Percentiles rank a stretch among this genome's conserved stretches.
phyloP scores from a whole-genome alignment of 2,329 filamentous ascomycete species.

The Ilyonectria robusta region DNA sequence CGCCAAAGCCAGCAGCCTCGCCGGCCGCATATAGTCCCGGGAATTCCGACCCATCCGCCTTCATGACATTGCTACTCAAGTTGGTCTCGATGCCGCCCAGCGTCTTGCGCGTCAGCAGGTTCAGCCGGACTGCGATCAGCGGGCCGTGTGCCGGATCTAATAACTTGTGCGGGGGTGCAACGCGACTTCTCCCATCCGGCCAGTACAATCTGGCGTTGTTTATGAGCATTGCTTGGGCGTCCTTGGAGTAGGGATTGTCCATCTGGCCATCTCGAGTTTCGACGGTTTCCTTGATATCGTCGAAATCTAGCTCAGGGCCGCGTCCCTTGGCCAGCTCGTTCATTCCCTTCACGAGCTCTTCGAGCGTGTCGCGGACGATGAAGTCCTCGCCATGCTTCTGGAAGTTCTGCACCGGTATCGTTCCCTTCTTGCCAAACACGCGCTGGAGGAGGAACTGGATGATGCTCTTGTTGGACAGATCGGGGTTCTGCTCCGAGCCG shows the following conservation, averaged over 20 bases:
- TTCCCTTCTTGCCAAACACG: constrained; percentile 66
- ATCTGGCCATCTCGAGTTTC: constrained; percentile 70
- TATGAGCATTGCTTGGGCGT: constrained; percentile 74
- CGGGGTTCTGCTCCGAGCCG: constrained; percentile 75
- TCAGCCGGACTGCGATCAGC: constrained; percentile 72
- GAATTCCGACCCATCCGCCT: constrained; percentile 62
- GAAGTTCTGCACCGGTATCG: constrained; percentile 70
- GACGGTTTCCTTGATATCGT: constrained; percentile 61
- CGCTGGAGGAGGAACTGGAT: constrained; percentile 67
- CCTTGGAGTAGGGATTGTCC: constrained; percentile 70
- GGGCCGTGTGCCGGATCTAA: constrained; percentile 70
- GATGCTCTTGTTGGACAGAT: constrained; percentile 70
- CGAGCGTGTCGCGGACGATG: constrained; percentile 68
- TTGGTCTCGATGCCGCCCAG: constrained; percentile 73
- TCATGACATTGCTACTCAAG: constrained; percentile 69
- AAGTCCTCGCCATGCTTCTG: constrained; percentile 72
- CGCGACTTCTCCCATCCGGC: constrained; percentile 65
- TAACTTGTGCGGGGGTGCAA: constrained; percentile 68
- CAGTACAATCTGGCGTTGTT: constrained; percentile 69
- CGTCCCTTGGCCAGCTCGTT: constrained; percentile 66
- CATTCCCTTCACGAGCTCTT: constrained; percentile 70
- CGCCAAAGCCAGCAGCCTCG: constrained; percentile 73
- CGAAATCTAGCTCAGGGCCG: constrained; percentile 64
- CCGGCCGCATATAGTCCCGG: constrained; percentile 72
- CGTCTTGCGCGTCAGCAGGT: constrained; percentile 73